A percentile compares a stretch with the other conserved stretches of the same genome.
These are phyloP conservation scores for Canavalia gladiata DNA, from an alignment of 306 rosid species.

Conservation along the genomic window DNA sequence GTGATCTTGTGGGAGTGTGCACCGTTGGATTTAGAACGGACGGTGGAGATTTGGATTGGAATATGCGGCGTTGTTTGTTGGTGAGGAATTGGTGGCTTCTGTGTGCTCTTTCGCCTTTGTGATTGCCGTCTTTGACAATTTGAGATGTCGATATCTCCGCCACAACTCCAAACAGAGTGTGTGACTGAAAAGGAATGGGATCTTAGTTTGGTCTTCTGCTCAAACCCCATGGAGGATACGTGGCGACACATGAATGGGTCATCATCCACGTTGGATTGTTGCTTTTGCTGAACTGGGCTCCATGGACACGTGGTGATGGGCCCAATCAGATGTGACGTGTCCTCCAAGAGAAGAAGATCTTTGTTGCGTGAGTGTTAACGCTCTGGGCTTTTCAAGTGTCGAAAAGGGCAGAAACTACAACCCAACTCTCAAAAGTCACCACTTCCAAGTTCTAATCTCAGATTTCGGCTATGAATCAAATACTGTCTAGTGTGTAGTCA, in stretches of 20 bases:
- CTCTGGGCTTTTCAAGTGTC: background rate
- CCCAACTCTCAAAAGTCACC: background rate
- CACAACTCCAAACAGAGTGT: background rate
- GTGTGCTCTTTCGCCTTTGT: slow-evolving; percentile 33
- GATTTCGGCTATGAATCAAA: background rate
- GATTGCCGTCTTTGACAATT: slow-evolving; percentile 44
- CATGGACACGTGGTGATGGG: background rate
- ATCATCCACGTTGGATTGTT: background rate
- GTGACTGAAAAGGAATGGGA: background rate
- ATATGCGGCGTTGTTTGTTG: slow-evolving; percentile 53
- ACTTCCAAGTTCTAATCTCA: background rate
- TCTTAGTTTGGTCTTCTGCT: background rate
- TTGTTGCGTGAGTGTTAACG: background rate
- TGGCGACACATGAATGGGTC: slow-evolving; percentile 12
- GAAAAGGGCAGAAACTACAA: background rate
- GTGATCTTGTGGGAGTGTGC: slow-evolving; percentile 29
- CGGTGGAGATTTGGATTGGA: slow-evolving; percentile 47
- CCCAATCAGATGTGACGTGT: background rate
- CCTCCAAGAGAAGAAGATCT: background rate
- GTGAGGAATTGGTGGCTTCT: slow-evolving; percentile 50
- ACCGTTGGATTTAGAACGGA: slow-evolving; percentile 56
- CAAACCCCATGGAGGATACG: background rate
- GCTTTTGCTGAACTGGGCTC: slow-evolving; percentile 18
- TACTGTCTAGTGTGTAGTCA: background rate
- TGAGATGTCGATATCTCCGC: slow-evolving; percentile 53